Evolutionary conservation across 345 rosid genomes (phyloP).

Genomic region (Salix arbutifolia): DNA sequence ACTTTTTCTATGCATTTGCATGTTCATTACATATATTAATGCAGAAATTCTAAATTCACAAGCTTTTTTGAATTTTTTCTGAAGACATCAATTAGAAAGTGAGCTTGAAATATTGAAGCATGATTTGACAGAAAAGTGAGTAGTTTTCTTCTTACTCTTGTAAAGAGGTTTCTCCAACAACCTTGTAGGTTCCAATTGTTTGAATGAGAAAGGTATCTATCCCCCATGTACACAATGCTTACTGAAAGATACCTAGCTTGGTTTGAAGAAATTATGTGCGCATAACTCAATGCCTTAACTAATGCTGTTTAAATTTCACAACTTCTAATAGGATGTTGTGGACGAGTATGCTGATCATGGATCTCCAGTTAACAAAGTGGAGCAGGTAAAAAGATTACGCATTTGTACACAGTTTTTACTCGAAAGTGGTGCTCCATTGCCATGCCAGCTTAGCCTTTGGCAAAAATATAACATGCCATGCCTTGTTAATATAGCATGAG

Average conservation of each 20-base stretch:
- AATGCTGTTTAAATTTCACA: background rate
- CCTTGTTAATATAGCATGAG: conserved; percentile 35
- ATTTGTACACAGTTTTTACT: background rate
- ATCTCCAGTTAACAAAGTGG: conserved; percentile 23
- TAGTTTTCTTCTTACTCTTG: background rate
- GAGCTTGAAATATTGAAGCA: background rate
- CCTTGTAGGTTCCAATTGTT: background rate
- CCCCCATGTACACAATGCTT: background rate
- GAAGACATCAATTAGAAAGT: background rate
- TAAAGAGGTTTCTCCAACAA: background rate
- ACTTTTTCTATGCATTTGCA: background rate
- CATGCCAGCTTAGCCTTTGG: background rate
- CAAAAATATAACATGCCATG: conserved; percentile 8
- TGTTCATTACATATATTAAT: background rate
- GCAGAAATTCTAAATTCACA: background rate
- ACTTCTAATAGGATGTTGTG: conserved; percentile 24
- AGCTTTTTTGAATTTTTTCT: background rate
- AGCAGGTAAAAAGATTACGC: conserved; percentile 29
- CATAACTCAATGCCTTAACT: background rate
- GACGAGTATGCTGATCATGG: conserved; percentile 24
- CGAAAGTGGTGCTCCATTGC: background rate
- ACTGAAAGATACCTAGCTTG: background rate
- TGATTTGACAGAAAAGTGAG: background rate
- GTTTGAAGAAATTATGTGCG: background rate
- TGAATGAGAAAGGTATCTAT: background rate